These are phyloP conservation scores for Suillus lakei DNA, from an alignment of 768 basidiomycete genomes.

Conservation along the genomic window DNA sequence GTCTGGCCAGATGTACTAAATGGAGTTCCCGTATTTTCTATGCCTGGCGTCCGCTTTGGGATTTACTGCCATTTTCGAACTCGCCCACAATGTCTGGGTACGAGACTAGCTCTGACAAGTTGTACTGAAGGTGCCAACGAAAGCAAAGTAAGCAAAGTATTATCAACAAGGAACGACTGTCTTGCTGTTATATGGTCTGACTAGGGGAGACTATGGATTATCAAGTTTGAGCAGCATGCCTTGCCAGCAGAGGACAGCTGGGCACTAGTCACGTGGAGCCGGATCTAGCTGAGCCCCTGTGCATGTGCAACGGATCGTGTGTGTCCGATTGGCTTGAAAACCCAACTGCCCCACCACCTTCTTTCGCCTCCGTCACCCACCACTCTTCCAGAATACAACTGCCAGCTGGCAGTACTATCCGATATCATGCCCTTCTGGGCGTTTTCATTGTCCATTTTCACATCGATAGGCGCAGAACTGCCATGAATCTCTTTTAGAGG, in stretches of 20 bases:
- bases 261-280: neutral
- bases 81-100: neutral
- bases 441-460: neutral
- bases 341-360: neutral
- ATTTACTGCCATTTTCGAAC: neutral
- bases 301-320: neutral
- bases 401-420: neutral
- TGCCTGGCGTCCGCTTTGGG: neutral
- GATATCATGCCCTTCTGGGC: neutral
- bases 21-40: neutral
- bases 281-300: neutral
- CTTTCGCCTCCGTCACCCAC: neutral
- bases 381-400: neutral
- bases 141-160: neutral
- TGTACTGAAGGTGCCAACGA: neutral
- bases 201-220: conserved; percentile 41
- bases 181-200: neutral
- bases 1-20: neutral
- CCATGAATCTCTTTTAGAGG: neutral
- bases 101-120: neutral
- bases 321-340: conserved; percentile 2
- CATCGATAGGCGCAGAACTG: neutral
- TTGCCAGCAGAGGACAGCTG: conserved; percentile 56
- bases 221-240: conserved; percentile 69
- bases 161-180: neutral